Evolutionary conservation across 2,329 filamentous ascomycete genomes (phyloP).

Genomic region (Fulvia fulva): DNA sequence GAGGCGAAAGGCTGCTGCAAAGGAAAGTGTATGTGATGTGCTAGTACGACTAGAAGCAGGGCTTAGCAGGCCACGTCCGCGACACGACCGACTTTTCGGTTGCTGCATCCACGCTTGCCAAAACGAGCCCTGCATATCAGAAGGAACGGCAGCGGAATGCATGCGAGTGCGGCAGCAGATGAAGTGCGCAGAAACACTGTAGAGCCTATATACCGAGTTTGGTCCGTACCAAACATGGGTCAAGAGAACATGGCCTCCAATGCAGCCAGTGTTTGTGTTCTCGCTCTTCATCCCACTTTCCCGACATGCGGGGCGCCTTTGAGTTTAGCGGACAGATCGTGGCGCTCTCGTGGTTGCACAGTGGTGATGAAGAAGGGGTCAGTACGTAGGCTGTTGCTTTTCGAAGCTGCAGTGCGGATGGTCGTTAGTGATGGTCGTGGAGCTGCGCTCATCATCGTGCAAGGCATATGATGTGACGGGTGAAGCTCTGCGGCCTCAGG

Average conservation of each 20-base stretch:
- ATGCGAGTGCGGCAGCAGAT: background rate
- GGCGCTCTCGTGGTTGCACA: background rate
- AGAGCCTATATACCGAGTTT: background rate
- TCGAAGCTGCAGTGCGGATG: background rate
- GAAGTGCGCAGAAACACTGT: background rate
- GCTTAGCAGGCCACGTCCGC: background rate
- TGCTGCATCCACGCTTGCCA: background rate
- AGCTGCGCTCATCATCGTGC: background rate
- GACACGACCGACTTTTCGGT: background rate
- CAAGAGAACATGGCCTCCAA: background rate
- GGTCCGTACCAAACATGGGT: background rate
- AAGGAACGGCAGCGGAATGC: background rate
- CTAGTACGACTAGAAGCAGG: background rate
- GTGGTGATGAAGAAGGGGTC: too few species aligned
- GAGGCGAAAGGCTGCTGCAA: background rate
- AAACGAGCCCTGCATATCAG: background rate
- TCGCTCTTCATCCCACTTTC: background rate
- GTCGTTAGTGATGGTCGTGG: background rate
- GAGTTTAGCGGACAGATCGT: background rate
- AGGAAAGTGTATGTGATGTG: conserved; percentile 1
- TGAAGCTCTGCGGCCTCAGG: background rate
- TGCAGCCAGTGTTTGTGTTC: background rate
- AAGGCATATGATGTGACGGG: background rate
- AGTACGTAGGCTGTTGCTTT: background rate
- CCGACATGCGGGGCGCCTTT: background rate